Conservation (phyloP, 2,329 filamentous ascomycete genomes). For the Pyrenochaeta sp. region DNA sequence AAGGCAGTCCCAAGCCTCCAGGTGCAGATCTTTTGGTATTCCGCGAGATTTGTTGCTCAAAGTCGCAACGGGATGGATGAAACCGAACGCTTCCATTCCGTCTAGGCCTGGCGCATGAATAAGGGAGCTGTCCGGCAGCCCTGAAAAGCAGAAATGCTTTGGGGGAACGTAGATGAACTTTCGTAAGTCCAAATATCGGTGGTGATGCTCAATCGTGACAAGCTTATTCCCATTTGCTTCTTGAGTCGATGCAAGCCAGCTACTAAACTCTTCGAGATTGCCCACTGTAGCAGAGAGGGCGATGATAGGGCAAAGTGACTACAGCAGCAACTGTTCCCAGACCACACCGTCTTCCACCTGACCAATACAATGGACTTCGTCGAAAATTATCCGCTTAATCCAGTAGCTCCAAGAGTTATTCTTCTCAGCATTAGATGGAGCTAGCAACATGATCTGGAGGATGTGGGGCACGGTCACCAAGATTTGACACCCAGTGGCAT, state of each 20-base stretch:
- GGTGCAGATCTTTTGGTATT: constrained; percentile 70
- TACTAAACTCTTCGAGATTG: constrained; percentile 73
- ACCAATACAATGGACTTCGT: constrained; percentile 82
- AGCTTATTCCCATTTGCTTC: constrained; percentile 68
- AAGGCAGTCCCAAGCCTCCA: constrained; percentile 76
- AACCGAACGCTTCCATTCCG: not conserved
- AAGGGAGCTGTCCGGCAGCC: constrained; percentile 4
- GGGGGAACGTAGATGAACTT: constrained; percentile 72
- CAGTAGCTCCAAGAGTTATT: constrained; percentile 74
- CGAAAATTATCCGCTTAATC: constrained; percentile 79
- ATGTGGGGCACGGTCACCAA: constrained; percentile 81
- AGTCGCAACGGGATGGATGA: constrained; percentile 74
- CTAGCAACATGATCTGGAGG: constrained; percentile 75
- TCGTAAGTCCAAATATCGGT: constrained; percentile 78
- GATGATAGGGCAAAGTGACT: constrained; percentile 79
- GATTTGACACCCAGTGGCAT: constrained; percentile 74
- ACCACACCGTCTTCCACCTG: constrained; percentile 77
- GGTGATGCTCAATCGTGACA: constrained; percentile 71
- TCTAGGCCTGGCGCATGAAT: constrained; percentile 21
- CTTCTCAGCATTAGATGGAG: constrained; percentile 70
- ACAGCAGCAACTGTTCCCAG: constrained; percentile 79
- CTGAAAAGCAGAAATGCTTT: constrained; percentile 8
- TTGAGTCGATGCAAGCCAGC: constrained; percentile 72
- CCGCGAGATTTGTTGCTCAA: constrained; percentile 68
- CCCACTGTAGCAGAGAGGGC: constrained; percentile 82